phyloP scores from a whole-genome alignment of 139 green algal genomes.

The Chlamydomonas sp. region DNA sequence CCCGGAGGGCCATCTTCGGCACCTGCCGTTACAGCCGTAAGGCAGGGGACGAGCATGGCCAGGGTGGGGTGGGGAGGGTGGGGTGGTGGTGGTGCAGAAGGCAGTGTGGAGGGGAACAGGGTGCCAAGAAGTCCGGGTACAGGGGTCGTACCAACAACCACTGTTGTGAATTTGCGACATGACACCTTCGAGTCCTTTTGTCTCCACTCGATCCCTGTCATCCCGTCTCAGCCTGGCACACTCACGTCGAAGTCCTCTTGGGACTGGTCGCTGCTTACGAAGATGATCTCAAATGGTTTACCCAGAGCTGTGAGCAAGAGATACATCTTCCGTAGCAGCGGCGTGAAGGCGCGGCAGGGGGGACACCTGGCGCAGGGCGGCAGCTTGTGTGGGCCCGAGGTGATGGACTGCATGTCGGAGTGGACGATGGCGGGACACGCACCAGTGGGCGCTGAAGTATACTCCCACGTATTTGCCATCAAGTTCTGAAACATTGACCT shows the following conservation, averaged over 20 bases:
- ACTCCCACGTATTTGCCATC: constrained; percentile 59
- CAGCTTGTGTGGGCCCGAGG: not conserved
- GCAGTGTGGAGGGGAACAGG: not conserved
- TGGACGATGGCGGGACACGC: not conserved
- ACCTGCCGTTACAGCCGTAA: not conserved
- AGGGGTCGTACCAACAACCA: too few species aligned
- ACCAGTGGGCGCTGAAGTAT: constrained; percentile 65
- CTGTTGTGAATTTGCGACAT: too few species aligned
- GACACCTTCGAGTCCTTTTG: too few species aligned
- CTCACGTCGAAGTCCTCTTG: constrained; percentile 53
- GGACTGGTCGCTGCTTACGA: constrained; percentile 55
- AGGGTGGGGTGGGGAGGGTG: not conserved
- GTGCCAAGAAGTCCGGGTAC: too few species aligned
- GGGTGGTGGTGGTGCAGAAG: not conserved
- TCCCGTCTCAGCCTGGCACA: too few species aligned
- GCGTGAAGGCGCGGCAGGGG: constrained; percentile 65
- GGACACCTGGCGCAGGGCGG: constrained; percentile 40
- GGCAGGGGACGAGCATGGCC: too few species aligned
- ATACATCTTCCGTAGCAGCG: constrained; percentile 54
- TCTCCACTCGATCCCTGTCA: too few species aligned
- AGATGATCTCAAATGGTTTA: constrained; percentile 59
- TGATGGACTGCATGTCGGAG: not conserved
- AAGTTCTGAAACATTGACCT: constrained; percentile 16
- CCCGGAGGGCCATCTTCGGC: too few species aligned
- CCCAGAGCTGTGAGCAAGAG: constrained; percentile 49